Conservation (phyloP, 2,329 filamentous ascomycete genomes). For the Grosmannia huntii region DNA sequence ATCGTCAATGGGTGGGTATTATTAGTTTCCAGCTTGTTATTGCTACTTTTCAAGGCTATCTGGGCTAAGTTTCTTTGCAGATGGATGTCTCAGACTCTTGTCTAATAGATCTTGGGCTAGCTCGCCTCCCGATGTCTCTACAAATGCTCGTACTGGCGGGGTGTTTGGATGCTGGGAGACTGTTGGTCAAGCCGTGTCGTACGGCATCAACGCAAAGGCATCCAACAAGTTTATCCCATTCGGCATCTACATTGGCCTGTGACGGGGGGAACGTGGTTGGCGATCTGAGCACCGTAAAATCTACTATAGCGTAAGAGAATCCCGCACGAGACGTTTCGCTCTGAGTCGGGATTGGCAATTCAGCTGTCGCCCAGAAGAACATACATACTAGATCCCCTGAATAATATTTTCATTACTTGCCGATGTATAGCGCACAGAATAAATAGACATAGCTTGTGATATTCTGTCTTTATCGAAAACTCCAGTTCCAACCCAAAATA, state of each 20-base stretch:
- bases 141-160: neutral
- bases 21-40: neutral
- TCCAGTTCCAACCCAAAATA: no score
- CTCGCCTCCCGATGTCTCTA: neutral
- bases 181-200: neutral
- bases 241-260: conserved; percentile 2
- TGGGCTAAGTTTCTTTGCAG: neutral
- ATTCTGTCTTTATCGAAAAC: no score
- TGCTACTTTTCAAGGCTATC: neutral
- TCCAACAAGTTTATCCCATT: conserved; percentile 3
- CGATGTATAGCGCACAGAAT: no score
- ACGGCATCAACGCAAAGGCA: neutral
- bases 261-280: neutral
- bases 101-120: neutral
- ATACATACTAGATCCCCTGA: no score
- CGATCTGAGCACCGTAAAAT: neutral
- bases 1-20: neutral
- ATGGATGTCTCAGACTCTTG: neutral
- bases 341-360: neutral
- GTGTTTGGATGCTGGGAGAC: conserved; percentile 1
- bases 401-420: no score
- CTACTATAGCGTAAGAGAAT: neutral
- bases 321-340: neutral
- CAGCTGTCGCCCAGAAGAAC: no score
- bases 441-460: no score